Base-by-base conservation (phyloP, 2,329 filamentous ascomycete species). In the Onygenales sp. region DNA sequence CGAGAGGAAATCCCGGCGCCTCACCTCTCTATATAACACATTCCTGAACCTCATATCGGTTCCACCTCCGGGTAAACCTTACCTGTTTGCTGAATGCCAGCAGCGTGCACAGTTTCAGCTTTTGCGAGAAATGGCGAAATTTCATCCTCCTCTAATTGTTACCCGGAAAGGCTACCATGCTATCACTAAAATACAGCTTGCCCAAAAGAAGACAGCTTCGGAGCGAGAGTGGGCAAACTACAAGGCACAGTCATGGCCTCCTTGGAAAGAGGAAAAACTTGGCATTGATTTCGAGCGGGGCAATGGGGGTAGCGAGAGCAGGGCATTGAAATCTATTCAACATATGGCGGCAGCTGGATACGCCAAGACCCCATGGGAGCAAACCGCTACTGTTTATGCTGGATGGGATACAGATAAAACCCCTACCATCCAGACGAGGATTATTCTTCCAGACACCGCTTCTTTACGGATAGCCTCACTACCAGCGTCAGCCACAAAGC, bases 361-460 rank as follows among this genome's bases (percentile, higher is more conserved):
- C 64, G 64, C 67, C 7, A 67, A 67, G 45, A 62, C 65, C 6
- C 60, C 59, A 6, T 83, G 77, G 78, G 82, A 84, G 61, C 64
- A 74, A 11, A 66, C 76, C n/a, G 76, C 77, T 7, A 62, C 69
- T 44, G 71, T 84, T 6, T 74, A 79, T 57, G 74, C 80, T 36
- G 82, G 82, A 2, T 85, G 82, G 81, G 81, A 85, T 58, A 76
- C 75, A 1, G 82, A 85, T 63, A 64, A 70, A 10, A 84, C 79
- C 56, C 82, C 82, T 10, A 84, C 82, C 0, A 78, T 85, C 40
- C 82, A 85, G 62, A 81, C 73, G 2, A 72, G 82, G 54, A 70
- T 69, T 4, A 61, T 74, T n/a, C 61, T 77, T 54, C 67, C 44
- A 14, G 49, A 40, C 39, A 49, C 52, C 13, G 44, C 45, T 13